Conservation (phyloP, 169 alveolate genomes). For the Cryptosporidium andersoni region DNA sequence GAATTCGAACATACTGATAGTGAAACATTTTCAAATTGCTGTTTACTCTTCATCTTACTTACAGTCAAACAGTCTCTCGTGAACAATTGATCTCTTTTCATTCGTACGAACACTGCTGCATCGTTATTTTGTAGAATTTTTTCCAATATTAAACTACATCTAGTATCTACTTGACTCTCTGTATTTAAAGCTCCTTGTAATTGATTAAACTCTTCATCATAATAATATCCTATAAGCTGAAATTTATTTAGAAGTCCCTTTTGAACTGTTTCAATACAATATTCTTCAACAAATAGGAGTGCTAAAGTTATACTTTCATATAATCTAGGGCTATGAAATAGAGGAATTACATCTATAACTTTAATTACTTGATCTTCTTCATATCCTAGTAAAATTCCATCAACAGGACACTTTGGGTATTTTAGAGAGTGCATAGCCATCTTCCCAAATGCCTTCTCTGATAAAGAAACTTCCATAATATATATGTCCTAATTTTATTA, state of each 20-base stretch:
- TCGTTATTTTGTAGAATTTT: neutral
- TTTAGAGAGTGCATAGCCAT: conserved; percentile 33
- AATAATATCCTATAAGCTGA: conserved; percentile 39
- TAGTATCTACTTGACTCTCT: neutral
- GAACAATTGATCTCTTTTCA: neutral
- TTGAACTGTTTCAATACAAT: conserved; percentile 2
- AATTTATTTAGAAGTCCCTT: neutral
- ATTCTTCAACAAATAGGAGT: conserved; percentile 16
- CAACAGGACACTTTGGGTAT: conserved; percentile 13
- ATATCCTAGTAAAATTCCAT: conserved; percentile 48
- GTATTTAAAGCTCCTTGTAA: neutral
- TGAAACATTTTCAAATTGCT: neutral
- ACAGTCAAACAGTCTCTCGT: neutral
- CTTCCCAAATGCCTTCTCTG: neutral
- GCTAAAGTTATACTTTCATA: conserved; percentile 15
- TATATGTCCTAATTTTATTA: neutral
- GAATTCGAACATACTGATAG: neutral
- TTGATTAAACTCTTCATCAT: neutral
- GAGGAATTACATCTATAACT: conserved; percentile 32
- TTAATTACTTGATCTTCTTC: neutral
- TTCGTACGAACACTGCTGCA: neutral
- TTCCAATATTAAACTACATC: conserved; percentile 8
- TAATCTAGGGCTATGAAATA: conserved; percentile 43
- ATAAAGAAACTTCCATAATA: conserved; percentile 16
- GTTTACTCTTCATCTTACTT: neutral